Evolutionary conservation across 352 stramenopile genomes (phyloP), one percentile per base, ranked within the genome.

Genomic region (Lagenidium giganteum): DNA sequence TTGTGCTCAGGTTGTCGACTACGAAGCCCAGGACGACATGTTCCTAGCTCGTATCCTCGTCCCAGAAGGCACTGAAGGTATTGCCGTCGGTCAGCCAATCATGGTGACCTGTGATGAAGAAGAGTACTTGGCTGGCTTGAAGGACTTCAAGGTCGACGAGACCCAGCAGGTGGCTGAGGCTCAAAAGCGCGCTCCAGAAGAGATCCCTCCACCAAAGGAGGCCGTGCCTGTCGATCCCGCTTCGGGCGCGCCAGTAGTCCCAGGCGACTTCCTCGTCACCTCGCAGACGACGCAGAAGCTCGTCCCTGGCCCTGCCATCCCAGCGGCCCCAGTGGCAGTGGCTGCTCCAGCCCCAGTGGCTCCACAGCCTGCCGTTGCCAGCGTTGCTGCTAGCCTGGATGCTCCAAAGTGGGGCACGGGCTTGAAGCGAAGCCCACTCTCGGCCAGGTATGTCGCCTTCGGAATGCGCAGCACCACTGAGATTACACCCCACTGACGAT

Each of bases 21-120:
- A 97, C 62, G 96, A 99, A 67, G 87, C 93, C 8, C 95, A 98
- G 62, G 96, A 99, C 64, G 96, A 99, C 45, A 87, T 89, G 62
- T 88, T 96, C 46, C 59, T 99, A 33, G 95, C 93, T 45, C 98
- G 97, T 73, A 98, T 99, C 59, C 77, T 99, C 35, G 89, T 97
- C 23, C 57, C 77, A 2, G 90, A 93, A 17, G 95, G 93, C 20
- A 48, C 82, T 2, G 70, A 95, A 32, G 94, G 97, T 51, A 85
- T 99, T 44, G 48, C 57, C 9, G 83, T 97, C 38, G 96, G 96
- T 35, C 73, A 82, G 51, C 94, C 95, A 9, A 99, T 99, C 61
- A 94, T 98, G 77, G 83, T 99, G 14, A 91, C 87, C 24, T 93
- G 97, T 14, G 95, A 98, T 21, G 89, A 98, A 16, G 75, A 73